These are phyloP conservation scores for Clitoria ternatea DNA, from an alignment of 306 rosid species.

Conservation along the genomic window DNA sequence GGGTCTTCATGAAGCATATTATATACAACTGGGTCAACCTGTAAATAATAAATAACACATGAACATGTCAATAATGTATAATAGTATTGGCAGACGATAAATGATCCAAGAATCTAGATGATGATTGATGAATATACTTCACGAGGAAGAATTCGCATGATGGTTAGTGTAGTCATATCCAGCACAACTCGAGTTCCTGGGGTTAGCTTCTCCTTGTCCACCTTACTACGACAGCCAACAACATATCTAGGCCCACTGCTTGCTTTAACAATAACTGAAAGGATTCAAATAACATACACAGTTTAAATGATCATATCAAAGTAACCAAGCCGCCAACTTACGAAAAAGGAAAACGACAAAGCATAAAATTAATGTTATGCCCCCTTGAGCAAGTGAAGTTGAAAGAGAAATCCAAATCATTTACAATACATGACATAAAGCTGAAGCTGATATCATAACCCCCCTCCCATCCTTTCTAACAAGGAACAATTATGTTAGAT, in stretches of 20 bases:
- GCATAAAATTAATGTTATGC: not conserved
- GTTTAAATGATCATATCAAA: not conserved
- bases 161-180: slow-evolving; percentile 62
- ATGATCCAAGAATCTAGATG: not conserved
- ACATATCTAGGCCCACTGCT: slow-evolving; percentile 67
- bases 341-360: not conserved
- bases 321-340: not conserved
- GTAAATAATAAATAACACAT: not conserved
- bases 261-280: slow-evolving; percentile 67
- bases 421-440: not conserved
- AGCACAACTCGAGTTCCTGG: slow-evolving; percentile 74
- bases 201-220: slow-evolving; percentile 68
- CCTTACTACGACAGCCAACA: slow-evolving; percentile 70
- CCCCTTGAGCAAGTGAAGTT: not conserved
- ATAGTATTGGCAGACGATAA: not conserved
- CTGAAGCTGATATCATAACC: no score
- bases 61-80: not conserved
- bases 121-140: slow-evolving; percentile 37
- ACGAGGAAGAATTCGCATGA: slow-evolving; percentile 79
- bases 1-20: slow-evolving; percentile 87
- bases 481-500: no score
- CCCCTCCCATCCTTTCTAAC: no score
- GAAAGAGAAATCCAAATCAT: not conserved
- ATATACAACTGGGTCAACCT: slow-evolving; percentile 72
- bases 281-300: not conserved